Conservation (phyloP, 352 stramenopile genomes). For the Phytophthora citrophthora region DNA sequence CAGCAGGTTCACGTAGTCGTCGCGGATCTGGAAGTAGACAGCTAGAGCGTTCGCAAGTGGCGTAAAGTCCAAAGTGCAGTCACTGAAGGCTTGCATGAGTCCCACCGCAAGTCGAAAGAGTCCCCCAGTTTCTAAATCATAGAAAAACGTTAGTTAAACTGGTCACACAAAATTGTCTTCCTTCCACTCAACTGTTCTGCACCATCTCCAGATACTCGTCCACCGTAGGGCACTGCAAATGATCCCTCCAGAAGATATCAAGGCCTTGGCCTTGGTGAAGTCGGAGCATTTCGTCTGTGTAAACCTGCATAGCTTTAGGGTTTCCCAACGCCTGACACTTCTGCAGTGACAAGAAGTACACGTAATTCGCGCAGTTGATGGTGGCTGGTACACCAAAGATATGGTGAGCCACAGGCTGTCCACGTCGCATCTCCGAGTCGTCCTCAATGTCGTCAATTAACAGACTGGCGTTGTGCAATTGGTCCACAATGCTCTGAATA, state of each 20-base stretch:
- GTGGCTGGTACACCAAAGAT: constrained; percentile 96
- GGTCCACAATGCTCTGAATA: constrained; percentile 95
- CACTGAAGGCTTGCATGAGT: constrained; percentile 93
- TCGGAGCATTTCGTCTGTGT: constrained; percentile 95
- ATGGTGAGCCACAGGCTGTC: constrained; percentile 94
- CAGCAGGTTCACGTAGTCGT: constrained; percentile 98
- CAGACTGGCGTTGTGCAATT: constrained; percentile 96
- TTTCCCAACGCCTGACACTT: constrained; percentile 90
- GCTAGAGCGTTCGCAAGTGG: constrained; percentile 94
- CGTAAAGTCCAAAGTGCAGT: constrained; percentile 74
- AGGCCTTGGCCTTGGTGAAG: constrained; percentile 96
- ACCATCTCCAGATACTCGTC: constrained; percentile 96
- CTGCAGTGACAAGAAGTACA: constrained; percentile 97
- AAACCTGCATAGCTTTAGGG: constrained; percentile 86
- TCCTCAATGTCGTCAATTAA: constrained; percentile 99
- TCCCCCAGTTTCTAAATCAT: constrained; percentile 90
- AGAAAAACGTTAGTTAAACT: background rate
- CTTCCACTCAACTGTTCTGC: constrained; percentile 87
- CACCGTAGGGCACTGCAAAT: constrained; percentile 89
- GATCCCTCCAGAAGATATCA: constrained; percentile 96
- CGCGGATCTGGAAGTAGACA: constrained; percentile 98
- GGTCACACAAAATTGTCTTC: background rate
- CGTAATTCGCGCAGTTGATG: constrained; percentile 99
- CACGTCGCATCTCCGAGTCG: constrained; percentile 94
- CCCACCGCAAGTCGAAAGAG: constrained; percentile 97